Conservation (phyloP, 345 rosid species). For the Barbarea vulgaris region DNA sequence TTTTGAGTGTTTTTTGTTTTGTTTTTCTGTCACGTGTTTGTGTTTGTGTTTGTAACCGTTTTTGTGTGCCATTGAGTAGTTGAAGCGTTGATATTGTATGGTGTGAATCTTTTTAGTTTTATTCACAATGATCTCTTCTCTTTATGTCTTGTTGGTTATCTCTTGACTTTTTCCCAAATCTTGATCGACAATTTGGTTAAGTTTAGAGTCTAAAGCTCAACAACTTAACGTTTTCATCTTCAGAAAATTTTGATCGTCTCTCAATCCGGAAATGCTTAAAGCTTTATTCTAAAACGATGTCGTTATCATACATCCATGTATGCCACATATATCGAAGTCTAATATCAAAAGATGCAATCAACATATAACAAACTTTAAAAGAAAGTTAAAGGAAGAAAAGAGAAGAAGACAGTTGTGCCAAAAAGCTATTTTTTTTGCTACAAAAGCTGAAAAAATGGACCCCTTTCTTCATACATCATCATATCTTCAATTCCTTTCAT, state of each 20-base stretch:
- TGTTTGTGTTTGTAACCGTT: constrained; percentile 18
- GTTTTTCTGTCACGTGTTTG: constrained; percentile 11
- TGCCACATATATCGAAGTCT: background rate
- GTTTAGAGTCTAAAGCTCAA: background rate
- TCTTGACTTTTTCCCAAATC: background rate
- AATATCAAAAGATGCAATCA: constrained; percentile 24
- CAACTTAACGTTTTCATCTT: background rate
- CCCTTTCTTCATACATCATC: constrained; percentile 10
- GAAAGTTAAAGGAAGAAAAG: constrained; percentile 16
- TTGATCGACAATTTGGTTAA: constrained; percentile 4
- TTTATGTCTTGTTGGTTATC: constrained; percentile 7
- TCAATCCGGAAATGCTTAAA: background rate
- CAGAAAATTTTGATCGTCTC: background rate
- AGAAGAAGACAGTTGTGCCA: constrained; percentile 20
- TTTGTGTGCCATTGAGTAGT: constrained; percentile 14
- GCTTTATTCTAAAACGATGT: background rate
- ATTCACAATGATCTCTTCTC: constrained; percentile 13
- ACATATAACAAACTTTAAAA: constrained; percentile 16
- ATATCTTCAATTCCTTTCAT: constrained; percentile 32
- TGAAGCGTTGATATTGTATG: constrained; percentile 7
- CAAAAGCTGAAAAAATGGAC: constrained; percentile 22
- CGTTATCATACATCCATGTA: background rate
- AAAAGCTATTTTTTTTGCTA: constrained; percentile 5
- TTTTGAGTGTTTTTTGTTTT: background rate
- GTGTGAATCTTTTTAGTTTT: constrained; percentile 1